Evolutionary conservation across 192 early-diverging fungal genomes (phyloP).

Genomic region (Coemansia sp.): DNA sequence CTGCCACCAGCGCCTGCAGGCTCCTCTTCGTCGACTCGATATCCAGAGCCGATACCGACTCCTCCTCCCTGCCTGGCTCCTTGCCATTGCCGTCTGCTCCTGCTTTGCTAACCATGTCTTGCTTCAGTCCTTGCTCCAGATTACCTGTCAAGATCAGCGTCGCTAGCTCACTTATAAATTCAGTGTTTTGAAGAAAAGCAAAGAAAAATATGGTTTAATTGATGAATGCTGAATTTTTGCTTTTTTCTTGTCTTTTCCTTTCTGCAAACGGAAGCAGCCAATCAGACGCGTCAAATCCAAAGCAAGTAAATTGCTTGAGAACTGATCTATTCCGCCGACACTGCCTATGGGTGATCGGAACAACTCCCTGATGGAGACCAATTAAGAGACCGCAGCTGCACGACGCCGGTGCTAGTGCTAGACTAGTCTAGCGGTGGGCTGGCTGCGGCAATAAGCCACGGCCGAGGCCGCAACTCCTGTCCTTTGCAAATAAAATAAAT

Average conservation of each 20-base stretch:
- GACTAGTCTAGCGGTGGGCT: no score
- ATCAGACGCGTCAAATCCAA: neutral
- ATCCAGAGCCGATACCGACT: conserved; percentile 14
- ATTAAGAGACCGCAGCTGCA: no score
- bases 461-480: no score
- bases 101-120: neutral
- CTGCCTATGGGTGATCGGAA: no score
- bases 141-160: neutral
- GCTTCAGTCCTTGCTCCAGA: neutral
- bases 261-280: neutral
- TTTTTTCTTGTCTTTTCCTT: neutral
- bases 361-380: no score
- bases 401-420: no score
- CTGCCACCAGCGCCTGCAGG: conserved; percentile 46
- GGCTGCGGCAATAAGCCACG: no score
- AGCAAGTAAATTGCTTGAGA: no score
- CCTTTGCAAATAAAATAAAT: no score
- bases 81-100: neutral
- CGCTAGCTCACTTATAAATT: neutral
- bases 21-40: conserved; percentile 51
- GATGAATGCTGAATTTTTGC: neutral
- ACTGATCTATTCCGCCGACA: no score
- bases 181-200: neutral
- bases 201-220: neutral
- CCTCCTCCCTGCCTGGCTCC: neutral